Evolutionary conservation across 495 filamentous ascomycete genomes (phyloP).

Genomic region (Glutinoglossum americanum): DNA sequence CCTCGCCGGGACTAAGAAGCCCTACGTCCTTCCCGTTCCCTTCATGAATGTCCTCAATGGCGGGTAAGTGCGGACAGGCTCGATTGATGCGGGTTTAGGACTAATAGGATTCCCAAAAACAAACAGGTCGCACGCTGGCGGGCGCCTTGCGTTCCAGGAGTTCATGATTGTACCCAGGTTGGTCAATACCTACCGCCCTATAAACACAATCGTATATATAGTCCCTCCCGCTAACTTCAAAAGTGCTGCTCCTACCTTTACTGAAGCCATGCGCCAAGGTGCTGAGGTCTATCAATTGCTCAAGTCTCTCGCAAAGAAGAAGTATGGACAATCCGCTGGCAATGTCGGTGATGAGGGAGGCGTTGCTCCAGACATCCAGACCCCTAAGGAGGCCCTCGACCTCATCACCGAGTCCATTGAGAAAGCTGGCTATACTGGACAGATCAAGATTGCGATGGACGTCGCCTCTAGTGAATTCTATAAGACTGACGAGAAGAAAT

Average conservation of each 20-base stretch:
- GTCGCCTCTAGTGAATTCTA: slow-evolving; percentile 99
- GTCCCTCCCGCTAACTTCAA: background rate
- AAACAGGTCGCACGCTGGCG: slow-evolving; percentile 75
- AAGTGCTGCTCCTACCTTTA: slow-evolving; percentile 21
- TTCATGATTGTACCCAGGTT: slow-evolving; percentile 98
- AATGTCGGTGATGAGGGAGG: slow-evolving; percentile 99
- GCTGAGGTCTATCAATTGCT: slow-evolving; percentile 78
- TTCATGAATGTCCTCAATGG: slow-evolving; percentile 99
- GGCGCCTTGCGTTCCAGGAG: slow-evolving; percentile 97
- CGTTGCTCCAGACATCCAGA: slow-evolving; percentile 98
- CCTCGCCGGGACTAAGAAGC: slow-evolving; percentile 98
- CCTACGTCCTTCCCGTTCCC: slow-evolving; percentile 94
- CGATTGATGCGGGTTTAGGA: background rate
- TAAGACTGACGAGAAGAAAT: slow-evolving; percentile 91
- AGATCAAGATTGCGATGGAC: slow-evolving; percentile 97
- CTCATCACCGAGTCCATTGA: slow-evolving; percentile 91
- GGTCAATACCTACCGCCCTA: slow-evolving; percentile 12
- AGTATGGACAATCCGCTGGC: slow-evolving; percentile 95
- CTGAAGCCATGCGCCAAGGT: slow-evolving; percentile 24
- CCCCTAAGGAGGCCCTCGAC: slow-evolving; percentile 85
- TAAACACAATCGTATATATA: background rate
- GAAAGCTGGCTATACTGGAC: slow-evolving; percentile 79
- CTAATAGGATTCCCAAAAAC: slow-evolving; percentile 11
- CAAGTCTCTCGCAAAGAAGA: slow-evolving; percentile 96
- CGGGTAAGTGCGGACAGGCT: slow-evolving; percentile 27